These are phyloP conservation scores for Exserohilum turcica DNA, from an alignment of 2,329 filamentous ascomycete species.

Conservation along the genomic window DNA sequence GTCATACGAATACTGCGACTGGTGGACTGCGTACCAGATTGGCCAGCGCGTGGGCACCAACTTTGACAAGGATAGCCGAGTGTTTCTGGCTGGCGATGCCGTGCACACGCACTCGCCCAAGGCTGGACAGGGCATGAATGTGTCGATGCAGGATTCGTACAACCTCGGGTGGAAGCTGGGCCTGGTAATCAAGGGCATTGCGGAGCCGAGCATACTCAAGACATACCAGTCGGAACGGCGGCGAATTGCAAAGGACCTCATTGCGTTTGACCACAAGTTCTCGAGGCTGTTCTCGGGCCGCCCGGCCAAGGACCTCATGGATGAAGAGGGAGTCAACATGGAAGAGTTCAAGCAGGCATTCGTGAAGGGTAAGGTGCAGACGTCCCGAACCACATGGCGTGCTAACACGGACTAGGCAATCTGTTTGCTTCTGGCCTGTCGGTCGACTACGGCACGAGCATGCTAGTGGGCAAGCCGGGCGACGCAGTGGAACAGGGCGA, in stretches of 20 bases:
- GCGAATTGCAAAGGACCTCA: slow-evolving; percentile 67
- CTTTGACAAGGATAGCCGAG: slow-evolving; percentile 61
- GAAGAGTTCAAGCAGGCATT: slow-evolving; percentile 67
- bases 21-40: slow-evolving; percentile 72
- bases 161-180: slow-evolving; percentile 65
- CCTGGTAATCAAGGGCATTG: slow-evolving; percentile 53
- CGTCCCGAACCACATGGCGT: no score
- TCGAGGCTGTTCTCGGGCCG: slow-evolving; percentile 53
- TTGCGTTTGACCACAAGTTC: slow-evolving; percentile 59
- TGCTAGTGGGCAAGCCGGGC: slow-evolving; percentile 60
- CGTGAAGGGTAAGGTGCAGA: slow-evolving; percentile 46
- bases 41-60: slow-evolving; percentile 66
- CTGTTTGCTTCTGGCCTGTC: slow-evolving; percentile 63
- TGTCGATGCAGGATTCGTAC: slow-evolving; percentile 69
- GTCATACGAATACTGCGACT: slow-evolving; percentile 67
- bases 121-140: slow-evolving; percentile 74
- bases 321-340: slow-evolving; percentile 66
- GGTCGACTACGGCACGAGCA: slow-evolving; percentile 63
- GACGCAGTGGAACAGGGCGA: slow-evolving; percentile 54
- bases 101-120: slow-evolving; percentile 65
- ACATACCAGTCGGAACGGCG: slow-evolving; percentile 62
- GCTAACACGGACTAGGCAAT: slow-evolving; percentile 49
- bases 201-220: slow-evolving; percentile 51
- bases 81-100: slow-evolving; percentile 74
- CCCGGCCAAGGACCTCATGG: slow-evolving; percentile 63